Base-by-base conservation (phyloP, 129 eudicot species). In the Pulicaria dysenterica region DNA sequence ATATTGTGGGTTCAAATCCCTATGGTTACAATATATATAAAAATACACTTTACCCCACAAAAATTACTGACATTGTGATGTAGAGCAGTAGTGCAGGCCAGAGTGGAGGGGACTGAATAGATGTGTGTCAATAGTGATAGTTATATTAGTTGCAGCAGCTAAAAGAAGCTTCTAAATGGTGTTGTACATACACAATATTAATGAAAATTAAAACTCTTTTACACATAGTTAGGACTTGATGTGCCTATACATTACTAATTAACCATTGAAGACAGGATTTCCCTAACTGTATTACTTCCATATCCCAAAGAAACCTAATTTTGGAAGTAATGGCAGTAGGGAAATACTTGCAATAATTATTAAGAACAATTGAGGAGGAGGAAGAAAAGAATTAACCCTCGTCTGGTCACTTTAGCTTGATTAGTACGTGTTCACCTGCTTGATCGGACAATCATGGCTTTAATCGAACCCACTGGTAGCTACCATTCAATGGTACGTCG, bases 391-490 rank as follows among this genome's bases (percentile, higher is more conserved):
- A 24, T 36, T 46, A 40, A 13, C 19, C 50, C 1, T 48, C 6
- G 53, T 63, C 13, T 49, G 59, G 43, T 61, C 70, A 16, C 8
- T 45, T 49, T 48, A 67, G 73, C 43, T 24, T 58, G 19, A 19
- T 11, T 78, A 19, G 45, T 39, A 24, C 19, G 24, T n/a, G 49
- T 50, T 55, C 53, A 41, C 65, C 58, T 54, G 49, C 60, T 59
- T 62, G 38, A 56, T 64, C 48, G 37, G 34, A 40, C 16, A 53
- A 5, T 78, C 73, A 87, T 65, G 87, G 93, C 84, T 82, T 78
- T 44, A 90, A 76, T 44, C 83, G 80, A 67, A 88, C 82, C 97
- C 97, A 91, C 64, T 88, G 83, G 79, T 91, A 91, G 83, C 88
- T 82, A 8, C 97, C 97, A 8, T 87, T 88, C 85, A 85, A 12